A percentile compares a stretch with the other conserved stretches of the same genome.
These are phyloP conservation scores for Gaertneriomyces sp. DNA, from an alignment of 192 early-diverging fungal species.

Conservation along the genomic window DNA sequence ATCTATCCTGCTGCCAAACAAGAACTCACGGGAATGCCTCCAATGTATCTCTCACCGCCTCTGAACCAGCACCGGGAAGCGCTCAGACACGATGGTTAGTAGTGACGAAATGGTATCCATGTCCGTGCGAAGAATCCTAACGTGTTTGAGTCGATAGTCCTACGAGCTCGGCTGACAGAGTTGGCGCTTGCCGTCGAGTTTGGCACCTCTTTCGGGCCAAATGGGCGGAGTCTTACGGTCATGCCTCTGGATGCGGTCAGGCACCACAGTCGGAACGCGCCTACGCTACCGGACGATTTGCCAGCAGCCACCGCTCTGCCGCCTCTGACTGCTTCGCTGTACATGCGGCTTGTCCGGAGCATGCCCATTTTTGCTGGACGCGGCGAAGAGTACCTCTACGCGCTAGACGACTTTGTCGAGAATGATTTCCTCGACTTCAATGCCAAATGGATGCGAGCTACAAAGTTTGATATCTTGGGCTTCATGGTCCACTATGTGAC, in stretches of 20 bases:
- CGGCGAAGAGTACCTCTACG: conserved; percentile 19
- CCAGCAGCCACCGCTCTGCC: conserved; percentile 24
- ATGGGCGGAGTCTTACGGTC: conserved; percentile 17
- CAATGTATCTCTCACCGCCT: too few species aligned
- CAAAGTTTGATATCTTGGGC: conserved; percentile 39
- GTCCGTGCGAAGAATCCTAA: too few species aligned
- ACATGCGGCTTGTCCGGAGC: conserved; percentile 26
- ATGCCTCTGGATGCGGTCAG: conserved; percentile 2
- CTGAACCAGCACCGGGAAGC: too few species aligned
- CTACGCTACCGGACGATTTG: not conserved
- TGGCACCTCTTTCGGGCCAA: conserved; percentile 17
- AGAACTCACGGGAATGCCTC: too few species aligned
- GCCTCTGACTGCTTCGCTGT: conserved; percentile 28
- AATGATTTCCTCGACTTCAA: conserved; percentile 23
- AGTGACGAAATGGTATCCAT: too few species aligned
- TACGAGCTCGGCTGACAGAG: conserved; percentile 23
- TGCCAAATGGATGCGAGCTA: conserved; percentile 33
- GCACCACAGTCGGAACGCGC: not conserved
- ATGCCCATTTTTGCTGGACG: conserved; percentile 33
- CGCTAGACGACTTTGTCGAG: conserved; percentile 31
- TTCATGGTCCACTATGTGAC: conserved; percentile 25
- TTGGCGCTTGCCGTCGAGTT: conserved; percentile 17
- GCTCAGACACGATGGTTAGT: too few species aligned
- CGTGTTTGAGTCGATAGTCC: conserved; percentile 5
- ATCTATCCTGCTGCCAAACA: too few species aligned